These are phyloP conservation scores for Magnaporthiopsis rhizophila DNA, from an alignment of 2,329 filamentous ascomycete genomes.

Conservation along the genomic window DNA sequence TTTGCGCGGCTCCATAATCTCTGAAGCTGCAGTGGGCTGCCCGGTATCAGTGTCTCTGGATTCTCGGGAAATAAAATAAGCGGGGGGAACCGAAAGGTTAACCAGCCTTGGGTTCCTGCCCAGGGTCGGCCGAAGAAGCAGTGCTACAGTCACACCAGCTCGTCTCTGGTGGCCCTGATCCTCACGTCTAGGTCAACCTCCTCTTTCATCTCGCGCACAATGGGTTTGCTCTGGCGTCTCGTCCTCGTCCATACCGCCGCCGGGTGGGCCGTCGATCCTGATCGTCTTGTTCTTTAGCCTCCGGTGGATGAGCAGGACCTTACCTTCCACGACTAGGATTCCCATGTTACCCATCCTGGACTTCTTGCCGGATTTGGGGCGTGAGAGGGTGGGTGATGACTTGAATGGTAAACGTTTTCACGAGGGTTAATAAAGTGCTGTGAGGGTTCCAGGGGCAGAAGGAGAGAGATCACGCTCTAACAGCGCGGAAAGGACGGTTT, in stretches of 20 bases:
- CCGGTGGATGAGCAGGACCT: constrained; percentile 3
- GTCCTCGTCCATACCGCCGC: constrained; percentile 2
- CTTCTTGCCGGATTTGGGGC: background rate
- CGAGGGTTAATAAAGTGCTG: background rate
- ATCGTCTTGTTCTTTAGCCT: background rate
- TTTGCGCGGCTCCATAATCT: constrained; percentile 1
- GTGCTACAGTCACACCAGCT: constrained; percentile 1
- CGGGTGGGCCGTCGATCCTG: background rate
- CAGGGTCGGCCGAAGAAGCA: background rate
- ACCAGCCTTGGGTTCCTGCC: background rate
- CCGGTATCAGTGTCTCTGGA: background rate
- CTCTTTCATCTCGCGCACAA: constrained; percentile 5
- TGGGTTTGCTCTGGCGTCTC: constrained; percentile 2
- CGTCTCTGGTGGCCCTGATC: constrained; percentile 2
- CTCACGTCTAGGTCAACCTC: constrained; percentile 1
- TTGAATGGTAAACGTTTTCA: background rate
- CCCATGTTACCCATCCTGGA: constrained; percentile 1
- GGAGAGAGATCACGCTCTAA: too few relatives aligned
- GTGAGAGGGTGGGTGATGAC: background rate
- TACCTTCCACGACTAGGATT: background rate
- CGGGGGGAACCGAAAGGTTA: background rate
- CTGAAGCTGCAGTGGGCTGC: background rate
- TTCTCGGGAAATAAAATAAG: background rate
- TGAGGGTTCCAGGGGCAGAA: too few relatives aligned
- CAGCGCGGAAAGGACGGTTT: too few relatives aligned